Evolutionary conservation across 306 rosid species (phyloP).

Genomic region (Alnus glutinosa): DNA sequence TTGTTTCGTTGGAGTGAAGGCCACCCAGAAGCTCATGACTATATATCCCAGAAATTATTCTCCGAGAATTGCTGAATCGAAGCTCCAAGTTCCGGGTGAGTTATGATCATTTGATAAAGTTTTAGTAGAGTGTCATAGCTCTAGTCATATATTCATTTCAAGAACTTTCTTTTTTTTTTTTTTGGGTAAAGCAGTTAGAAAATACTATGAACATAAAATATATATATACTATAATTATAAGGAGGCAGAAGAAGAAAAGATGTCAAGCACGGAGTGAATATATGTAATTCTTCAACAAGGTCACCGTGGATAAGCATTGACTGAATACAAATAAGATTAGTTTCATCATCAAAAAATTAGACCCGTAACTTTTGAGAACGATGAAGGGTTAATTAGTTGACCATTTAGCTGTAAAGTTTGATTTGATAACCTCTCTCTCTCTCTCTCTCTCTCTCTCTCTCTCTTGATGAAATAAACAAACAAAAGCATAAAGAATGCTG

Average conservation of each 20-base stretch:
- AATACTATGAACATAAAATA: not conserved
- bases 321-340: slow-evolving; percentile 12
- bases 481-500: not conserved
- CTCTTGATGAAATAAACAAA: too few species aligned
- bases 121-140: not conserved
- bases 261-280: slow-evolving; percentile 6
- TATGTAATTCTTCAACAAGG: not conserved
- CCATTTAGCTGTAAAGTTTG: slow-evolving; percentile 20
- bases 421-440: slow-evolving; percentile 24
- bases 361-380: slow-evolving; percentile 22
- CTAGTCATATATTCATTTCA: not conserved
- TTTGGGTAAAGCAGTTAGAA: not conserved
- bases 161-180: not conserved
- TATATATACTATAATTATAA: slow-evolving; percentile 11
- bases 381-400: slow-evolving; percentile 31
- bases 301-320: slow-evolving; percentile 30
- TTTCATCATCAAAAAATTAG: slow-evolving; percentile 36
- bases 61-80: slow-evolving; percentile 1
- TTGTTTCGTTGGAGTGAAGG: slow-evolving; percentile 30
- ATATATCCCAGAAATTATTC: not conserved
- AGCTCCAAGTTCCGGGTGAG: slow-evolving; percentile 13
- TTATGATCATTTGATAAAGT: not conserved
- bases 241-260: slow-evolving; percentile 16
- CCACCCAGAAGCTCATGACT: slow-evolving; percentile 2
- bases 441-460: slow-evolving; percentile 19